Conservation (phyloP, 2,329 filamentous ascomycete species). For the Pseudocercospora fijiensis region DNA sequence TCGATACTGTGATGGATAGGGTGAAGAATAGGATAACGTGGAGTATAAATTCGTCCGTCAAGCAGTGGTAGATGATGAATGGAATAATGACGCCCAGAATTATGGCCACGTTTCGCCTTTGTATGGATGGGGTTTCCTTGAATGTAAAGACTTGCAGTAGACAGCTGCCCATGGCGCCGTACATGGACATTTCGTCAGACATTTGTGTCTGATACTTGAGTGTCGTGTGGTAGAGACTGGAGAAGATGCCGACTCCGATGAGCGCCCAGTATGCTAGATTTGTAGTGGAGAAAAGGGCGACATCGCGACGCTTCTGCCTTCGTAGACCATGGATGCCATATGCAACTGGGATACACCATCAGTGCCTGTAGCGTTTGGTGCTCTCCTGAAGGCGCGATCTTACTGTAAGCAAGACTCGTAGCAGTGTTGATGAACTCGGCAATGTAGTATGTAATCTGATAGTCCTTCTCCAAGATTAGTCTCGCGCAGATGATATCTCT, state of each 20-base stretch:
- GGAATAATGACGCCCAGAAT: constrained; percentile 29
- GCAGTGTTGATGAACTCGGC: constrained; percentile 35
- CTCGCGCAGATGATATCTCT: background rate
- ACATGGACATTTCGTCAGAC: constrained; percentile 34
- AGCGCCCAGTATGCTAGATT: constrained; percentile 32
- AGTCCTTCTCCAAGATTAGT: constrained; percentile 22
- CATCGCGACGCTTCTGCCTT: constrained; percentile 27
- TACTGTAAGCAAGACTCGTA: constrained; percentile 31
- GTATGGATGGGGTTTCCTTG: constrained; percentile 24
- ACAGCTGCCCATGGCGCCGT: constrained; percentile 31
- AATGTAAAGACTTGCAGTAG: constrained; percentile 31
- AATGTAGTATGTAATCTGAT: constrained; percentile 27
- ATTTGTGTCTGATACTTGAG: constrained; percentile 35
- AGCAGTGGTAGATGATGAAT: constrained; percentile 34
- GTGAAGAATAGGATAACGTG: constrained; percentile 32
- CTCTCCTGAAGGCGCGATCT: background rate
- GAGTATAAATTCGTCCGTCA: constrained; percentile 33
- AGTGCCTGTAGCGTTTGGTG: background rate
- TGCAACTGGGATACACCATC: constrained; percentile 17
- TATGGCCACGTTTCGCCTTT: constrained; percentile 28
- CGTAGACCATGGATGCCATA: constrained; percentile 32
- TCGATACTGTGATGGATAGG: constrained; percentile 27
- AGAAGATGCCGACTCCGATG: constrained; percentile 31
- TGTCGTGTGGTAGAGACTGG: constrained; percentile 28
- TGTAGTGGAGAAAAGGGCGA: constrained; percentile 23